Percentiles rank a stretch among this genome's conserved stretches.
Conservation (phyloP, 2,329 filamentous ascomycete species). For the Furcasterigmium sp. region DNA sequence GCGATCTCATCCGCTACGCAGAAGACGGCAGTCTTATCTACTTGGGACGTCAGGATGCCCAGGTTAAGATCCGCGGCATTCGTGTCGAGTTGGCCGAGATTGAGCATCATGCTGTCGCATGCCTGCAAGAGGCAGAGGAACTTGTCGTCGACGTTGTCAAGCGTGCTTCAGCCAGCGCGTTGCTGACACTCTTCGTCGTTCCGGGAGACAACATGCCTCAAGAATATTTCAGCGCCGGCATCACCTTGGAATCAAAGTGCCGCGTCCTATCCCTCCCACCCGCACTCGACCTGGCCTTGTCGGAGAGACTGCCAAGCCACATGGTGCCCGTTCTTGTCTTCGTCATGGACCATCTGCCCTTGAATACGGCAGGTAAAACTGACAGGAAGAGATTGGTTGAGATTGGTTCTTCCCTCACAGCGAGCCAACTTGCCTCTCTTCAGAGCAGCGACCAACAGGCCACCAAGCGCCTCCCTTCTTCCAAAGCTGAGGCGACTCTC, state of each 20-base stretch:
- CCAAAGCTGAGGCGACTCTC: slow-evolving; percentile 6
- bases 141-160: too few relatives aligned
- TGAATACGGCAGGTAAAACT: slow-evolving; percentile 1
- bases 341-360: not conserved
- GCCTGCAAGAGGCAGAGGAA: not conserved
- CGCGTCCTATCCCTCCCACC: too few relatives aligned
- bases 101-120: slow-evolving; percentile 3
- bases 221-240: too few relatives aligned
- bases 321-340: slow-evolving; percentile 1
- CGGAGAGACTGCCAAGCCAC: not conserved
- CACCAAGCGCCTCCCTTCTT: slow-evolving; percentile 1
- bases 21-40: slow-evolving; percentile 34
- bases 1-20: slow-evolving; percentile 39
- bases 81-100: slow-evolving; percentile 33
- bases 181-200: too few relatives aligned
- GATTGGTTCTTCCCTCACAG: not conserved
- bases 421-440: not conserved
- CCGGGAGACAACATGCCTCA: too few relatives aligned
- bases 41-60: slow-evolving; percentile 45
- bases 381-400: not conserved
- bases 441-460: not conserved
- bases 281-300: too few relatives aligned
- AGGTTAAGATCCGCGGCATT: slow-evolving; percentile 49
- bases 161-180: too few relatives aligned
- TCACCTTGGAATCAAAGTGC: too few relatives aligned